phyloP scores from a whole-genome alignment of 1,284 basidiomycete species.

The Irpex sp. region DNA sequence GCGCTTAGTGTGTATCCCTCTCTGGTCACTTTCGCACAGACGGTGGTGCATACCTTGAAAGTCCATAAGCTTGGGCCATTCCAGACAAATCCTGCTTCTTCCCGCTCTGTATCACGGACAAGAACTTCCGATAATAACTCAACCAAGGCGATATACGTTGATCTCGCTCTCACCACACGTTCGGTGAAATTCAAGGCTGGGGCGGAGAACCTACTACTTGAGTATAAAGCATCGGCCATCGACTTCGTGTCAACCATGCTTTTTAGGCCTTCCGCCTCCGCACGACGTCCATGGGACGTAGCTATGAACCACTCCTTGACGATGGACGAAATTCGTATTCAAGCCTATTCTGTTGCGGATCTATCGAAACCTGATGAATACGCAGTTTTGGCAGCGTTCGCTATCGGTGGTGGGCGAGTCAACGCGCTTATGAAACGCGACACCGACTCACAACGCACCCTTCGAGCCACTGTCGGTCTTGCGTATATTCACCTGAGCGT shows the following conservation, averaged over 20 bases:
- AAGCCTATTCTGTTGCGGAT: slow-evolving; percentile 47
- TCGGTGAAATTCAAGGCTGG: slow-evolving; percentile 48
- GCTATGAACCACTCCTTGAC: slow-evolving; percentile 44
- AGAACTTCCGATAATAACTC: neutral
- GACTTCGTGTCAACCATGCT: slow-evolving; percentile 35
- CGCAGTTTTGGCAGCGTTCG: slow-evolving; percentile 55
- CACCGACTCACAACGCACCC: slow-evolving; percentile 27
- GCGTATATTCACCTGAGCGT: slow-evolving; percentile 49
- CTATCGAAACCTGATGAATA: slow-evolving; percentile 34
- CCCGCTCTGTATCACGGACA: neutral
- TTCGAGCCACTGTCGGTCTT: slow-evolving; percentile 41
- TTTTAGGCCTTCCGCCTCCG: slow-evolving; percentile 28
- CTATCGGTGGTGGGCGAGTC: slow-evolving; percentile 38
- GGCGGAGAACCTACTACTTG: slow-evolving; percentile 42
- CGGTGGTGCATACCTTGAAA: slow-evolving; percentile 46
- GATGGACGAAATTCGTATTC: slow-evolving; percentile 46
- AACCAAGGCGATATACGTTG: slow-evolving; percentile 11
- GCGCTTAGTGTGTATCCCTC: slow-evolving; percentile 52
- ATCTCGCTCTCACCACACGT: slow-evolving; percentile 18
- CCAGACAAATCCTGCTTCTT: neutral
- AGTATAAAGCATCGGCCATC: slow-evolving; percentile 37
- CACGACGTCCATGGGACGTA: slow-evolving; percentile 21
- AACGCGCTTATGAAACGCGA: slow-evolving; percentile 44
- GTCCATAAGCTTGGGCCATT: slow-evolving; percentile 9
- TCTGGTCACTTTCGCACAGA: slow-evolving; percentile 57